Evolutionary conservation across 805 yeast genomes (phyloP).

Genomic region (Lipomyces mesembrius): DNA sequence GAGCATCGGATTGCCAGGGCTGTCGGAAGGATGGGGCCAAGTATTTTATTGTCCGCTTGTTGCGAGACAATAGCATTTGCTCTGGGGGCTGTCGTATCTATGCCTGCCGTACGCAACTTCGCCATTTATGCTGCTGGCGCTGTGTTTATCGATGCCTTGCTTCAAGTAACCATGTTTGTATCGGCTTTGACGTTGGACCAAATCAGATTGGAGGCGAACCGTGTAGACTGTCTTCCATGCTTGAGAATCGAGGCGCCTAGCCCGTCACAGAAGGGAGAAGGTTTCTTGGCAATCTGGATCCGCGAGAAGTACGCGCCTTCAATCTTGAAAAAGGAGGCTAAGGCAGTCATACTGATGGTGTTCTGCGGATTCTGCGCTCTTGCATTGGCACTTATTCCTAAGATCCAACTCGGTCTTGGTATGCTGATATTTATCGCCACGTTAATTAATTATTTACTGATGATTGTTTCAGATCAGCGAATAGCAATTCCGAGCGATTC

Average conservation of each 20-base stretch:
- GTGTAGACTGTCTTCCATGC: conserved; percentile 69
- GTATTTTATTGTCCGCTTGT: conserved; percentile 74
- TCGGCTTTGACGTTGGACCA: conserved; percentile 73
- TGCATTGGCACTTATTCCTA: conserved; percentile 71
- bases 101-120: conserved; percentile 97
- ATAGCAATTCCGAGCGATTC: conserved; percentile 85
- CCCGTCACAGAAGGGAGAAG: conserved; percentile 35
- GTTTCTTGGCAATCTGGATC: conserved; percentile 50
- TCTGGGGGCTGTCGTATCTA: conserved; percentile 77
- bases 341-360: conserved; percentile 55
- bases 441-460: neutral
- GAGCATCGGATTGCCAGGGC: conserved; percentile 67
- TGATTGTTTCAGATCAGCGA: conserved; percentile 63
- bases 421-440: neutral
- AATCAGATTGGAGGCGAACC: conserved; percentile 58
- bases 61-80: conserved; percentile 81
- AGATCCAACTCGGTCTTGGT: conserved; percentile 67
- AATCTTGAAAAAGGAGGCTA: conserved; percentile 55
- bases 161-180: conserved; percentile 83
- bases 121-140: conserved; percentile 91
- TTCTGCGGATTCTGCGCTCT: conserved; percentile 69
- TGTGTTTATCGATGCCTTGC: conserved; percentile 69
- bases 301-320: conserved; percentile 61
- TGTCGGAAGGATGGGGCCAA: conserved; percentile 80
- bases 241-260: conserved; percentile 42